These are phyloP conservation scores for Climacium dendroides DNA, from an alignment of 225 moss, liverwort and hornwort species.

Conservation along the genomic window DNA sequence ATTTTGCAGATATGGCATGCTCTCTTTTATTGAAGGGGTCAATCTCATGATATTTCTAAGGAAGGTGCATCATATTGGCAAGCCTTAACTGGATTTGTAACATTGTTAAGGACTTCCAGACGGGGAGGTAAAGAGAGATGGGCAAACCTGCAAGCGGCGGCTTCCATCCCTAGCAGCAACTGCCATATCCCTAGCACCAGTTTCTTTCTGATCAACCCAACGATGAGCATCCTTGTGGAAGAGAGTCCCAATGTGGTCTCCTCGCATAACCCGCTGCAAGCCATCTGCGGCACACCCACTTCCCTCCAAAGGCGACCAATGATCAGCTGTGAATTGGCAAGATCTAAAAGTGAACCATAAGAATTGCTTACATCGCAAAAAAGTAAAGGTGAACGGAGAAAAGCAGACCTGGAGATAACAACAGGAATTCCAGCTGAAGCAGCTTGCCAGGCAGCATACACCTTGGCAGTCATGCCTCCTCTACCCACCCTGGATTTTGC, in stretches of 20 bases:
- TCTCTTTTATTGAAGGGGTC: background rate
- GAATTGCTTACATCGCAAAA: background rate
- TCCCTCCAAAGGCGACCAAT: conserved; percentile 1
- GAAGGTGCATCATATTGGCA: background rate
- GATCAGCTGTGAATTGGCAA: background rate
- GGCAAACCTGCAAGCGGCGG: conserved; percentile 66
- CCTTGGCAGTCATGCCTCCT: conserved; percentile 95
- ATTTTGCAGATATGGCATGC: background rate
- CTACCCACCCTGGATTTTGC: conserved; percentile 92
- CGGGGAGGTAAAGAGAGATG: background rate
- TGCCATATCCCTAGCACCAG: conserved; percentile 81
- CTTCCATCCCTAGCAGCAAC: conserved; percentile 81
- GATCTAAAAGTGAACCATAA: background rate
- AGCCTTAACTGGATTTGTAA: background rate
- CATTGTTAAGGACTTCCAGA: background rate
- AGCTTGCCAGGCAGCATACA: conserved; percentile 88
- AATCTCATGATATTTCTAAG: background rate
- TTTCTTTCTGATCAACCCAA: conserved; percentile 49
- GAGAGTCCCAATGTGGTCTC: conserved; percentile 75
- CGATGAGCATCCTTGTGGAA: conserved; percentile 74
- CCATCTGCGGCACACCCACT: conserved; percentile 73
- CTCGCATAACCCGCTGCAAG: conserved; percentile 64
- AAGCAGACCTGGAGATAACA: conserved; percentile 77
- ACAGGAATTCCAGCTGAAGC: conserved; percentile 87
- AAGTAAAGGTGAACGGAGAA: background rate